phyloP scores from a whole-genome alignment of 2,329 filamentous ascomycete species.

The Cercospora janseana region DNA sequence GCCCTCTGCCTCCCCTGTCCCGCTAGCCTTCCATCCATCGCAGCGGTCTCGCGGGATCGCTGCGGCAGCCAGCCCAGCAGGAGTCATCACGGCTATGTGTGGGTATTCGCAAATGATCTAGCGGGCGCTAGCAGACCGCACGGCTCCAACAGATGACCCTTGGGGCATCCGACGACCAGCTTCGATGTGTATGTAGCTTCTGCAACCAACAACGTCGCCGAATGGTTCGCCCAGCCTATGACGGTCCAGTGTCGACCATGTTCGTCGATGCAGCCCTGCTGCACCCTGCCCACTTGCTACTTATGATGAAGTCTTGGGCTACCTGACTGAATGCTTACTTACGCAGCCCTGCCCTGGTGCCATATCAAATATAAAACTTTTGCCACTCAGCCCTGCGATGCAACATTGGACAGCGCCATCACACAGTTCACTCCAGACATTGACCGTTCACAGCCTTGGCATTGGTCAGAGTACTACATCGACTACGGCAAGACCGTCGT shows the following conservation, averaged over 20 bases:
- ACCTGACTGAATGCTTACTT: slow-evolving; percentile 10
- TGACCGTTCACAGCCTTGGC: background rate
- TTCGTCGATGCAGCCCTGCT: slow-evolving; percentile 9
- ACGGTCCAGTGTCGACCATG: slow-evolving; percentile 1
- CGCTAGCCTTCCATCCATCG: background rate
- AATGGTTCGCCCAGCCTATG: slow-evolving; percentile 11
- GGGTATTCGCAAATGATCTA: background rate
- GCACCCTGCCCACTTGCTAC: background rate
- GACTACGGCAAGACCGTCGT: background rate
- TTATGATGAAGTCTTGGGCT: slow-evolving; percentile 13
- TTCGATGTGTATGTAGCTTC: background rate
- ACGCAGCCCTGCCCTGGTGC: slow-evolving; percentile 2
- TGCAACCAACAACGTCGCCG: background rate
- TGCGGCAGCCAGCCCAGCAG: slow-evolving; percentile 11
- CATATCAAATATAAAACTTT: slow-evolving; percentile 4
- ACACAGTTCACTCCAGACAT: too few species aligned
- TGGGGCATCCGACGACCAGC: background rate
- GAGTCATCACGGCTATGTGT: slow-evolving; percentile 10
- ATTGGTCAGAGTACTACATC: background rate
- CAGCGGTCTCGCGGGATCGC: background rate
- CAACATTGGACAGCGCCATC: background rate
- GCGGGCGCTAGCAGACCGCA: slow-evolving; percentile 16
- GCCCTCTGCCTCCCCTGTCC: background rate
- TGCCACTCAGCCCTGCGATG: slow-evolving; percentile 2
- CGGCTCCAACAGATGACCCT: background rate